Evolutionary conservation across 257 asterid species (phyloP).

Genomic region (Linaria vulgaris): DNA sequence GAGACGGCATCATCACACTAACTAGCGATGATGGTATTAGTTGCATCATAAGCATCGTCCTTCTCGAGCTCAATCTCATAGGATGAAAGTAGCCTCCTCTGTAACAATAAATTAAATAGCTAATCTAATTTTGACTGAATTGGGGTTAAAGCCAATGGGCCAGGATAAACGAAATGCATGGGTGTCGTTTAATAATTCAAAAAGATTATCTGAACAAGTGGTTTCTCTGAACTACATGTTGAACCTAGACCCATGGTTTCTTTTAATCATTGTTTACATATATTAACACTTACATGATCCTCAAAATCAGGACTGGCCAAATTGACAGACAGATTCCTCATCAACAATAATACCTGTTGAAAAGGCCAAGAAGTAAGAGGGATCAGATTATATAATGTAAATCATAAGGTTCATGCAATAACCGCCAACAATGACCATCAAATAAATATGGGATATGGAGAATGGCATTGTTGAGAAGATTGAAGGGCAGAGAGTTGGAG

Average conservation of each 20-base stretch:
- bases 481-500: background rate
- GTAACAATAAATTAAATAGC: conserved; percentile 26
- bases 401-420: background rate
- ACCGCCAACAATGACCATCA: background rate
- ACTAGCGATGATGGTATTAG: conserved; percentile 36
- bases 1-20: conserved; percentile 38
- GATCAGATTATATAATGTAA: conserved; percentile 19
- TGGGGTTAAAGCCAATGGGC: background rate
- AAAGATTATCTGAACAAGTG: background rate
- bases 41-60: conserved; percentile 31
- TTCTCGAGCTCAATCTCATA: conserved; percentile 48
- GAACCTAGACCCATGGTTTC: conserved; percentile 12
- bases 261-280: background rate
- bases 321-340: conserved; percentile 89
- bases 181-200: background rate
- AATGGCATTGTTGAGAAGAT: conserved; percentile 1
- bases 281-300: conserved; percentile 70
- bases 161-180: conserved; percentile 1
- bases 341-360: conserved; percentile 71
- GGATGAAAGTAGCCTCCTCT: conserved; percentile 62
- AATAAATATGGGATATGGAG: background rate
- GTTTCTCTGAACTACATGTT: conserved; percentile 10
- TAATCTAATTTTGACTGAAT: conserved; percentile 5
- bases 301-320: conserved; percentile 82
- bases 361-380: conserved; percentile 1